Evolutionary conservation across 1,139 yeast genomes (phyloP).

Genomic region (Debaryomyces sp.): DNA sequence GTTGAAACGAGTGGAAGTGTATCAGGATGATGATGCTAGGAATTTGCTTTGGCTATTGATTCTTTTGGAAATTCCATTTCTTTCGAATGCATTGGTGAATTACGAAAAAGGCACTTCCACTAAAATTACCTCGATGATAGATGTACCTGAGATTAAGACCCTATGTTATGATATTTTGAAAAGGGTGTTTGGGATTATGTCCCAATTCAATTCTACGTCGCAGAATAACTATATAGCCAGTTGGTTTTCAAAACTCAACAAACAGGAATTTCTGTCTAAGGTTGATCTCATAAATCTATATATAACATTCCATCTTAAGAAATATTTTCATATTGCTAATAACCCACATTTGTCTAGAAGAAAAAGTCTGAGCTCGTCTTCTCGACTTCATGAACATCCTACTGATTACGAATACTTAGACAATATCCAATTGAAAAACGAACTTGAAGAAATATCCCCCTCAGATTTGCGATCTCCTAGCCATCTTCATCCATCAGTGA

Average conservation of each 20-base stretch:
- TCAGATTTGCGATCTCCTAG: conserved; percentile 3
- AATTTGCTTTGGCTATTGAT: conserved; percentile 59
- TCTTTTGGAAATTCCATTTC: conserved; percentile 62
- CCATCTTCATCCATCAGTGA: conserved; percentile 12
- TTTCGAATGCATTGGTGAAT: conserved; percentile 47
- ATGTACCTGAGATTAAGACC: conserved; percentile 54
- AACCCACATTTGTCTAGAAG: conserved; percentile 30
- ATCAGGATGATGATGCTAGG: conserved; percentile 33
- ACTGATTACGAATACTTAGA: conserved; percentile 24
- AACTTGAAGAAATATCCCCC: conserved; percentile 9
- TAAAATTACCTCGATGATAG: conserved; percentile 30
- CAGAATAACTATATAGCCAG: conserved; percentile 50
- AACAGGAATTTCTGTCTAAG: conserved; percentile 43
- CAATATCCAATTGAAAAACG: conserved; percentile 19
- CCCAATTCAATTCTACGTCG: conserved; percentile 48
- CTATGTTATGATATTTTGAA: conserved; percentile 67
- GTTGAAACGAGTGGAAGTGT: conserved; percentile 46
- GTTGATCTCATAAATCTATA: conserved; percentile 63
- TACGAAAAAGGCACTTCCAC: conserved; percentile 22
- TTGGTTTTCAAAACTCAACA: conserved; percentile 56
- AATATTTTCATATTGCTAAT: conserved; percentile 38
- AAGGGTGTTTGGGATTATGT: conserved; percentile 64
- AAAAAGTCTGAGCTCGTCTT: conserved; percentile 11
- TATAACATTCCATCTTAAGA: conserved; percentile 62
- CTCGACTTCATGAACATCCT: conserved; percentile 8